Evolutionary conservation across 768 basidiomycete species (phyloP), one percentile per base, ranked within the genome.

Genomic region (Candolleomyces aberdarensis): DNA sequence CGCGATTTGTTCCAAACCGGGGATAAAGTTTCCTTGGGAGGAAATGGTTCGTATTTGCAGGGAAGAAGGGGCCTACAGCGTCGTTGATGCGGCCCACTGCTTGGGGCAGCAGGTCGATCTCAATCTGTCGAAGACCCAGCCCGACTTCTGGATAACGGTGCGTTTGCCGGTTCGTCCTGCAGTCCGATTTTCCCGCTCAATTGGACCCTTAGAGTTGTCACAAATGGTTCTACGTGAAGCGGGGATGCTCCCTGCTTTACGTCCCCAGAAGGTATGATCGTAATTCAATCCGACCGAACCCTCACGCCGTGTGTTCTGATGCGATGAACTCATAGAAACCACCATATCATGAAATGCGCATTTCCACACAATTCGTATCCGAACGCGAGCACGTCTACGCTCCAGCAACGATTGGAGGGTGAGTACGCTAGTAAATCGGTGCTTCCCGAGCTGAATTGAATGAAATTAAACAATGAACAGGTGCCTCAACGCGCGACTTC

Each of bases 81-180:
- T 94, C n/a, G 72, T 95, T 14, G 93, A 95, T 62, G 93, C 83
- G 0, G 92, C 93, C 3, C 93, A 95, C 69, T 84, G 85, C 11
- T 83, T 94, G 48, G 93, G 93, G 0, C 91, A 92, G 69, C 86
- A 92, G 67, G 70, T 83, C 4, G 77, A 83, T 58, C 73, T 92
- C 53, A 81, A 92, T 64, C 66, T 94, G 43, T 78, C 75, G 20
- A 74, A 78, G 43, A 71, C 75, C 0, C 74, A 78, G 55, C 89
- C 89, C 11, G 92, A 94, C 72, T 92, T 93, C 67, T 94, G 87
- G 86, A 73, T 88, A 4, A 87, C 90, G 39, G 90, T 91, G 62
- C 22, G 83, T 50, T 20, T 14, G 36, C 13, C 4, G 20, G 36
- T 15, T 50, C 17, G 3, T 11, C 36, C 19, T 58, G 14, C 29